Percentiles rank a stretch among this genome's conserved stretches.
These are phyloP conservation scores for Aegilops tauschii DNA, from an alignment of 176 grass and related monocot genomes.

Conservation along the genomic window DNA sequence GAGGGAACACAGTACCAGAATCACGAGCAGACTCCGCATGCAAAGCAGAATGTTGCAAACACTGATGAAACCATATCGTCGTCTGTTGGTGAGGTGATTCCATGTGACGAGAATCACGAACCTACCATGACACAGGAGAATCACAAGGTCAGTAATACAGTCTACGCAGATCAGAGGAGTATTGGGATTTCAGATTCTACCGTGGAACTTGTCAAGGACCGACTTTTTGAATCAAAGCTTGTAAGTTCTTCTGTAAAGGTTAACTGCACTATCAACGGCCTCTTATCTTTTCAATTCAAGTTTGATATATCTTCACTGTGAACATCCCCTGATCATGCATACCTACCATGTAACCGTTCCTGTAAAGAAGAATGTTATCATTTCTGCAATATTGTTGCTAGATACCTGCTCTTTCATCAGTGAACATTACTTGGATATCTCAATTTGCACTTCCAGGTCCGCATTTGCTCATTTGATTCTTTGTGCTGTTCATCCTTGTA, in stretches of 20 bases:
- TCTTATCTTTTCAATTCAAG: background rate
- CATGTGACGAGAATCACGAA: slow-evolving; percentile 31
- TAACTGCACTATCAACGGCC: background rate
- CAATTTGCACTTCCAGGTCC: background rate
- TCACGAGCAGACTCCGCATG: slow-evolving; percentile 5
- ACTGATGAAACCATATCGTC: slow-evolving; percentile 9
- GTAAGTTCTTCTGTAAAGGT: slow-evolving; percentile 48
- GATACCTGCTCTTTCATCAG: background rate
- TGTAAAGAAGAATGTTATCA: slow-evolving; percentile 12
- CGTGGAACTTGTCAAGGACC: slow-evolving; percentile 51
- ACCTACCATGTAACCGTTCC: background rate
- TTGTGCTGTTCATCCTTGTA: slow-evolving; percentile 9
- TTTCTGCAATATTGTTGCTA: slow-evolving; percentile 6
- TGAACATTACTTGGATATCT: background rate
- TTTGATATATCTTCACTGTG: background rate
- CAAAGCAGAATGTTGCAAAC: slow-evolving; percentile 7
- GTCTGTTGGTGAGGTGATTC: slow-evolving; percentile 35
- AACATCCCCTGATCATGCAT: background rate
- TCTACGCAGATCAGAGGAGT: slow-evolving; percentile 43
- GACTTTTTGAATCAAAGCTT: slow-evolving; percentile 51
- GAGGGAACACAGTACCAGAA: slow-evolving; percentile 34
- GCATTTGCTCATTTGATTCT: background rate
- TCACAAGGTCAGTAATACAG: slow-evolving; percentile 34
- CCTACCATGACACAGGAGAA: slow-evolving; percentile 33
- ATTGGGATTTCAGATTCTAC: slow-evolving; percentile 58